phyloP scores from a whole-genome alignment of 495 filamentous ascomycete species.

The Penicillium turbatum region DNA sequence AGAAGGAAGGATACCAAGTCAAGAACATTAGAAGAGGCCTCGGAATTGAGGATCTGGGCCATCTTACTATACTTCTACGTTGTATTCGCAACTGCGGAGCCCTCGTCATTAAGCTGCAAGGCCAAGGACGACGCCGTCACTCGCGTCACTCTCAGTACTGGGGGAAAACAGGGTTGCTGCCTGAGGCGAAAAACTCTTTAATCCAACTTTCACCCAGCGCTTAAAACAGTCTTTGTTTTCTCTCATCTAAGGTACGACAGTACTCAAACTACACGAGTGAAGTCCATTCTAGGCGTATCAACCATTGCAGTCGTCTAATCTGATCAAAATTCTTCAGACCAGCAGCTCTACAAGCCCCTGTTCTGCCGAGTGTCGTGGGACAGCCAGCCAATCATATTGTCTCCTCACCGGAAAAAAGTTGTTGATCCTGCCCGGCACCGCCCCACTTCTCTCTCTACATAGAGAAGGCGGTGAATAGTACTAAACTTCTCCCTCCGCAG shows the following conservation, averaged over 20 bases:
- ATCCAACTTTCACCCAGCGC: not conserved
- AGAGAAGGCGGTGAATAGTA: not conserved
- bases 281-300: conserved; percentile 9
- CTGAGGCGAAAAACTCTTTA: conserved; percentile 13
- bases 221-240: not conserved
- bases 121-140: conserved; percentile 9
- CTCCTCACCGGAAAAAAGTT: not conserved
- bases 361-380: not conserved
- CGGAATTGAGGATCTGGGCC: conserved; percentile 4
- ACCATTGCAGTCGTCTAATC: conserved; percentile 9
- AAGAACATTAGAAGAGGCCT: conserved; percentile 9
- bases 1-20: conserved; percentile 19
- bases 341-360: conserved; percentile 1
- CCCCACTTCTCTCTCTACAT: not conserved
- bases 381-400: conserved; percentile 1
- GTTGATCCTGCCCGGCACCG: not conserved
- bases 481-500: not conserved
- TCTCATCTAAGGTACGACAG: conserved; percentile 9
- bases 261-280: conserved; percentile 9
- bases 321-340: conserved; percentile 9
- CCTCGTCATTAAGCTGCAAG: conserved; percentile 15
- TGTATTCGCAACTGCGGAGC: conserved; percentile 15
- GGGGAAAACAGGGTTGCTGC: conserved; percentile 8
- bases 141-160: conserved; percentile 7
- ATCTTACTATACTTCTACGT: conserved; percentile 13